Evolutionary conservation across 495 filamentous ascomycete genomes (phyloP).

Genomic region (Penicillium canescens): DNA sequence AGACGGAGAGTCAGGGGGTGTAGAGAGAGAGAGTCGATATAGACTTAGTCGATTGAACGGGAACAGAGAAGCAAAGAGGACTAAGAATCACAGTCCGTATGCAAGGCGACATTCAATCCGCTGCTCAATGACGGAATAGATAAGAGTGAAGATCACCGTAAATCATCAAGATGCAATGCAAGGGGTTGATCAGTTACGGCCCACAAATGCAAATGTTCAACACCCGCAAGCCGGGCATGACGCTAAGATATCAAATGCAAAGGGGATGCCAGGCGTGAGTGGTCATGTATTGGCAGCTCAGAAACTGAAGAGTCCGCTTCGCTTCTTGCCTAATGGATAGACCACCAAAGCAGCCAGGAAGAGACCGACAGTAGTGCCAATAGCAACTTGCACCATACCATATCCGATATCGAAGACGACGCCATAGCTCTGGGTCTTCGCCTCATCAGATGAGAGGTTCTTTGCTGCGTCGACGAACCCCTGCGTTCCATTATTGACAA

Average conservation of each 20-base stretch:
- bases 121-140: neutral
- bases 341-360: slow-evolving; percentile 84
- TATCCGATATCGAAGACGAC: slow-evolving; percentile 84
- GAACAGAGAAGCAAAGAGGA: neutral
- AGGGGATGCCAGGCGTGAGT: neutral
- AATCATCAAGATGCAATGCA: too few relatives aligned
- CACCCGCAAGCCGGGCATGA: neutral
- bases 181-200: too few relatives aligned
- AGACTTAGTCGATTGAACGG: slow-evolving; percentile 13
- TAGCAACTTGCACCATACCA: slow-evolving; percentile 87
- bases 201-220: too few relatives aligned
- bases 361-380: slow-evolving; percentile 88
- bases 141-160: neutral
- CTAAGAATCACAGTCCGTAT: neutral
- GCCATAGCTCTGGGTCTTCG: slow-evolving; percentile 30
- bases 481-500: slow-evolving; percentile 50
- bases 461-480: slow-evolving; percentile 47
- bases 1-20: slow-evolving; percentile 2
- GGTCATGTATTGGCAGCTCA: slow-evolving; percentile 27
- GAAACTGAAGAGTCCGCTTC: slow-evolving; percentile 88
- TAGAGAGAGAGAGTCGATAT: slow-evolving; percentile 16
- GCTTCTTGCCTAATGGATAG: slow-evolving; percentile 89
- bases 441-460: slow-evolving; percentile 27
- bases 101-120: neutral
- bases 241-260: neutral